Evolutionary conservation across 2,329 filamentous ascomycete genomes (phyloP), one percentile per base, ranked within the genome.

Genomic region (Xenosphaeropsis pyriputrescens): DNA sequence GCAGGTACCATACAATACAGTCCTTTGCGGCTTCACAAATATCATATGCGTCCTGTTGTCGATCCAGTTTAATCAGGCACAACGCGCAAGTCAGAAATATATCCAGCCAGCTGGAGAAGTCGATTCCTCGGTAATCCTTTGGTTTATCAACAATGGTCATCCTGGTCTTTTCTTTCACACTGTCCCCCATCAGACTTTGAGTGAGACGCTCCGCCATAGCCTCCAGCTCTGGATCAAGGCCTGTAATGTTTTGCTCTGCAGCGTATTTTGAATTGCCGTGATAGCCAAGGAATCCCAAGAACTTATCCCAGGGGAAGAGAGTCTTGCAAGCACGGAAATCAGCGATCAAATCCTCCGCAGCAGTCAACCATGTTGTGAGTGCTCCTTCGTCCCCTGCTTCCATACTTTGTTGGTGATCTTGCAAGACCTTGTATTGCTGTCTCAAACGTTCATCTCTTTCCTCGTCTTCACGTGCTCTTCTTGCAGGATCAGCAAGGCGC

Each of bases 71-170:
- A 6, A 86, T 82, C 22, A 91, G 69, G 5, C 79, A 67, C 35
- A 95, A 67, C 3, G 86, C 82, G 53, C 93, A 93, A 50, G 91
- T 83, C 29, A 93, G 70, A 53, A 98, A 94, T 1, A 94, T 68
- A 47, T 93, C 83, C 3, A 95, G 70, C 91, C 91, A 98, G 34
- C 76, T 70, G 41, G 78, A 67, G 52, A 96, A 94, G 0, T 76
- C 64, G 34, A 96, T 83, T 6, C 81, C 82, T 46, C 85, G 79
- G 52, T 85, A 88, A 41, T 53, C 47, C 18, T 46, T 39, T 6
- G 53, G 52, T 26, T 26, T 26, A 9, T 26, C 22, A 26, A 26
- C 22, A 26, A 26, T 26, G 8, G 8, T 26, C 22, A 26, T 26
- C 22, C 22, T 26, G 8, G 22, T 26, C 12, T 26, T 26, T 26